Evolutionary conservation across 352 stramenopile species (phyloP).

Genomic region (Pythium pectinolyticum): DNA sequence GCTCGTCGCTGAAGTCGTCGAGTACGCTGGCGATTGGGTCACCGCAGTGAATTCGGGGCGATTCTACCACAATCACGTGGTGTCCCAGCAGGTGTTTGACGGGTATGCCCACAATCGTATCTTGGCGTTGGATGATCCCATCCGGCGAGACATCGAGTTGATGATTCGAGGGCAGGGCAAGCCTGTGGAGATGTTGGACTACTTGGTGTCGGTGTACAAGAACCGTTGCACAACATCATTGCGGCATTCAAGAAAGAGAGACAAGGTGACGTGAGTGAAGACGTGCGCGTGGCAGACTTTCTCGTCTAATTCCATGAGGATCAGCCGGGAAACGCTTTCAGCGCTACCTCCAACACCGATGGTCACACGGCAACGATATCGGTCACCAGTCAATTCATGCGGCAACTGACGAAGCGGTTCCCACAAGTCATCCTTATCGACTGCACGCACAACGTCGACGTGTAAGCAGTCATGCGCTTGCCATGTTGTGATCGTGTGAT

Average conservation of each 20-base stretch:
- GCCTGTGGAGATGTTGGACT: not conserved
- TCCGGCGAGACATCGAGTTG: not conserved
- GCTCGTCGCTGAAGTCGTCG: not conserved
- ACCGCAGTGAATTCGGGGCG: not conserved
- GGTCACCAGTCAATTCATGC: not conserved
- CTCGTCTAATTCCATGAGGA: not conserved
- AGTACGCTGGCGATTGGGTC: not conserved
- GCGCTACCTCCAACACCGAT: not conserved
- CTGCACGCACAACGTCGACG: not conserved
- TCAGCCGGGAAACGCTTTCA: not conserved
- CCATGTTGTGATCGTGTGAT: not conserved
- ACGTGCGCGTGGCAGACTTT: not conserved
- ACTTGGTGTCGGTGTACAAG: not conserved
- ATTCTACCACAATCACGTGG: not conserved
- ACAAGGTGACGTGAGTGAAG: not conserved
- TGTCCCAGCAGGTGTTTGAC: not conserved
- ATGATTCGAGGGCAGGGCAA: not conserved
- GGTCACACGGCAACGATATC: not conserved
- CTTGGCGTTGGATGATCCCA: not conserved
- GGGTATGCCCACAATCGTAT: not conserved
- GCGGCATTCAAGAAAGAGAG: not conserved
- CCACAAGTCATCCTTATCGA: not conserved
- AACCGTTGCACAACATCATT: not conserved
- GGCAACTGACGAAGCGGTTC: not conserved
- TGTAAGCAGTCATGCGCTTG: not conserved